Percentiles rank a stretch among this genome's conserved stretches.
These are phyloP conservation scores for Anthoceros angustus DNA, from an alignment of 225 moss, liverwort and hornwort species.

Conservation along the genomic window DNA sequence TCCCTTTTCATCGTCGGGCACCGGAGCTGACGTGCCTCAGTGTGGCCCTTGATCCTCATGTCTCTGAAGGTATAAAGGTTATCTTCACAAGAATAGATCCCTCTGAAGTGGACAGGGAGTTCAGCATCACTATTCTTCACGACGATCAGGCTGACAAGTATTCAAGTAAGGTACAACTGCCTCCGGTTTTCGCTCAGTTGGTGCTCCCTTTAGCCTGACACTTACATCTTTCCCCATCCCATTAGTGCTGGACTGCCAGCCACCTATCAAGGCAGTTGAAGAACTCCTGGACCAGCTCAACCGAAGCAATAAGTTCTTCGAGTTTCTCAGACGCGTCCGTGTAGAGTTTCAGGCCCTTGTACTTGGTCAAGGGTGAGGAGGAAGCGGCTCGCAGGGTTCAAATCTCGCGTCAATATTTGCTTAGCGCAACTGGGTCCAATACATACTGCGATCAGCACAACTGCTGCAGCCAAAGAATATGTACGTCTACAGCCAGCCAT, in stretches of 20 bases:
- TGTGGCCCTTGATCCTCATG: neutral
- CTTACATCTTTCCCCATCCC: too few species aligned
- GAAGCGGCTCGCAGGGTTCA: neutral
- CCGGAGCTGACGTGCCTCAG: neutral
- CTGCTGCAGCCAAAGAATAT: too few species aligned
- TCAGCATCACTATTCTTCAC: neutral
- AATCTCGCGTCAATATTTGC: neutral
- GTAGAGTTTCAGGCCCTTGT: neutral
- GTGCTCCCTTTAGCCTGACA: too few species aligned
- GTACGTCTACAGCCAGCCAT: too few species aligned
- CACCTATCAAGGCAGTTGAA: neutral
- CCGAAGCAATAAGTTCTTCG: neutral
- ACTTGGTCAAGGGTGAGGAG: neutral
- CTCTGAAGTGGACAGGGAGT: conserved; percentile 1
- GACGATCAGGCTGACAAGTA: neutral
- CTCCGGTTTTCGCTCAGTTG: neutral
- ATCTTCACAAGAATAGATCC: neutral
- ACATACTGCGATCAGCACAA: too few species aligned
- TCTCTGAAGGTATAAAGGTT: neutral
- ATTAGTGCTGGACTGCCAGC: conserved; percentile 2
- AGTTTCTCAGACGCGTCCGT: neutral
- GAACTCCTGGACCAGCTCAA: neutral
- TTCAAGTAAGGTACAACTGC: neutral
- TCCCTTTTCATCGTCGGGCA: neutral
- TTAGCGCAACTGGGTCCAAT: too few species aligned